phyloP scores from a whole-genome alignment of 2,329 filamentous ascomycete species.

The Penicillium oxalicum region DNA sequence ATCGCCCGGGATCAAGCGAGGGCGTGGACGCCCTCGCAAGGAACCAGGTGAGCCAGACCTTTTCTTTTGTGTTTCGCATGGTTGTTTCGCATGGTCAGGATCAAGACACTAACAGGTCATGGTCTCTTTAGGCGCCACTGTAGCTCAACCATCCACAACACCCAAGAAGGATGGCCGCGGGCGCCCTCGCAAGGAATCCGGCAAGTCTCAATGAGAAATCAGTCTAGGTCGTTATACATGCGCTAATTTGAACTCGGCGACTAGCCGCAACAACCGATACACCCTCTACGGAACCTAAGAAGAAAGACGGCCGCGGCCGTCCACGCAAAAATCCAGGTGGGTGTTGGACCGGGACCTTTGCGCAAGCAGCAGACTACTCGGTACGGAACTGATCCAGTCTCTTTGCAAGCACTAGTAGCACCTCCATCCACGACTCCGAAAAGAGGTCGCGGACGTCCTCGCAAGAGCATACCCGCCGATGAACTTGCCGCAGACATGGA shows the following conservation, averaged over 20 bases:
- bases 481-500: constrained; percentile 11
- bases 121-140: background rate
- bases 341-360: background rate
- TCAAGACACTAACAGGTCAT: background rate
- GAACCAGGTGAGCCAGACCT: constrained; percentile 2
- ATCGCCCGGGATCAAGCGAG: constrained; percentile 12
- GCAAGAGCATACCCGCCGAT: constrained; percentile 22
- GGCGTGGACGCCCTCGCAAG: constrained; percentile 17
- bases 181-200: background rate
- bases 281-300: constrained; percentile 1
- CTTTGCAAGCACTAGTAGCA: background rate
- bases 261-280: background rate
- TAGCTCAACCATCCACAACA: background rate
- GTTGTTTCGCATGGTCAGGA: no score
- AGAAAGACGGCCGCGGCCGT: constrained; percentile 8
- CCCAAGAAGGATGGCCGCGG: constrained; percentile 4
- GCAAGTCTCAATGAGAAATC: background rate
- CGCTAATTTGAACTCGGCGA: background rate
- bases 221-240: no score
- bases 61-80: background rate
- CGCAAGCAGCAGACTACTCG: no score
- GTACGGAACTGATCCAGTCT: no score
- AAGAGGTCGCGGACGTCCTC: constrained; percentile 23
- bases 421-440: constrained; percentile 13
- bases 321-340: constrained; percentile 12